phyloP scores from a whole-genome alignment of 2,329 filamentous ascomycete genomes.

The Fusarium mexicanum region DNA sequence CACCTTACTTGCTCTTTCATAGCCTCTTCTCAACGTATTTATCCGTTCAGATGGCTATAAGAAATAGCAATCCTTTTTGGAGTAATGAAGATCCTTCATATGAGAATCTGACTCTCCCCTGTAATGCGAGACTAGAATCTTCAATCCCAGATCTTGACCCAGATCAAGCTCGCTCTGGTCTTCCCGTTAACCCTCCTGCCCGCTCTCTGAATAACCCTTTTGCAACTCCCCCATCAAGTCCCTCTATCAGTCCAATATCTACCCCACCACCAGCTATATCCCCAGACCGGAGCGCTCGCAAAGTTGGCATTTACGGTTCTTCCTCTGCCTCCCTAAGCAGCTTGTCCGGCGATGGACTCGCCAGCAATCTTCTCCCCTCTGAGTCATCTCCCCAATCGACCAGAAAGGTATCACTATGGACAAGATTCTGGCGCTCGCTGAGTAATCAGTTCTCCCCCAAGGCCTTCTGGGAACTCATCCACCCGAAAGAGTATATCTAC shows the following conservation, averaged over 20 bases:
- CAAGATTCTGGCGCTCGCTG: background rate
- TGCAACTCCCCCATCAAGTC: background rate
- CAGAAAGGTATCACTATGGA: background rate
- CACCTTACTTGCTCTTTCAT: no score
- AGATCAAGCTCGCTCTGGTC: background rate
- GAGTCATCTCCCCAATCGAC: background rate
- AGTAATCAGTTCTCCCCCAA: background rate
- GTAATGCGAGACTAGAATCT: background rate
- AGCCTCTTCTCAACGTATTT: no score
- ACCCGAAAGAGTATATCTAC: background rate
- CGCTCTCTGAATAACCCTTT: background rate
- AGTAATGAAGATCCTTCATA: background rate
- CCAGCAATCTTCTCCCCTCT: background rate
- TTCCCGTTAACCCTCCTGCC: background rate
- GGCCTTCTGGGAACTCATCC: constrained; percentile 5
- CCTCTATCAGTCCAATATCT: background rate
- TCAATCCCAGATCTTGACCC: background rate
- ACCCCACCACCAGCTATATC: background rate
- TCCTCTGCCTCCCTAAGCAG: background rate
- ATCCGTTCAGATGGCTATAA: background rate
- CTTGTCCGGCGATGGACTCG: no score
- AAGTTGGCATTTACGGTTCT: background rate
- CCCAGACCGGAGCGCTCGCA: background rate
- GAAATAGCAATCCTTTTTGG: background rate
- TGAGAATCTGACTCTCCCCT: background rate